These are phyloP conservation scores for Herpotrichia juniperi DNA, from an alignment of 2,329 filamentous ascomycete genomes.

Conservation along the genomic window DNA sequence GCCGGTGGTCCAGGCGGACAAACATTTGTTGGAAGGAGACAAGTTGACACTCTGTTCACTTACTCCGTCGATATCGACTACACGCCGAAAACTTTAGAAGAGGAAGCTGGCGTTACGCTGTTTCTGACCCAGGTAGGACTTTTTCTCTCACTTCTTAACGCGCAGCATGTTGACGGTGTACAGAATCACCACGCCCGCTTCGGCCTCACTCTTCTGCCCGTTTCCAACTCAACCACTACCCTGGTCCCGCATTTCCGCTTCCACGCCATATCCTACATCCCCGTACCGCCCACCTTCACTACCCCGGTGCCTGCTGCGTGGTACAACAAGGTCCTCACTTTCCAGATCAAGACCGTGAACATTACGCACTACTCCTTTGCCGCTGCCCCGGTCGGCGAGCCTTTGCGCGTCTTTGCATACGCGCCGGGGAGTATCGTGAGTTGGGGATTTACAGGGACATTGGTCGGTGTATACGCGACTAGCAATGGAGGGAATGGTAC, in stretches of 20 bases:
- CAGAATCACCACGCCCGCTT: constrained; percentile 61
- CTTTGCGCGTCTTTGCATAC: constrained; percentile 24
- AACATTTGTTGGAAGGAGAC: constrained; percentile 59
- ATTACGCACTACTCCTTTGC: constrained; percentile 52
- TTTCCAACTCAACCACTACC: constrained; percentile 9
- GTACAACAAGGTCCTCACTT: constrained; percentile 41
- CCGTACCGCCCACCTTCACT: constrained; percentile 46
- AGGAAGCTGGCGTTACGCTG: constrained; percentile 60
- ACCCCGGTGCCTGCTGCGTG: constrained; percentile 50
- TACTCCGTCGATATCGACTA: constrained; percentile 58
- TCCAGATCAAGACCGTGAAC: constrained; percentile 54
- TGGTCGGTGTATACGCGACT: constrained; percentile 61
- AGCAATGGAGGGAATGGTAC: constrained; percentile 55
- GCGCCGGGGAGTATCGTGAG: constrained; percentile 33
- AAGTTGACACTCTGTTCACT: constrained; percentile 61
- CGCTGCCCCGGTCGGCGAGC: constrained; percentile 23
- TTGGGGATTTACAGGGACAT: constrained; percentile 49
- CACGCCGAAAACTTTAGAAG: constrained; percentile 41
- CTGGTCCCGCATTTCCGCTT: constrained; percentile 51
- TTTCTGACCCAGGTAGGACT: constrained; percentile 54
- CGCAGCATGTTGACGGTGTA: background rate
- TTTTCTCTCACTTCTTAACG: background rate
- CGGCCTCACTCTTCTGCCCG: constrained; percentile 35
- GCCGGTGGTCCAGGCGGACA: constrained; percentile 53
- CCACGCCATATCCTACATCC: constrained; percentile 49